These are phyloP conservation scores for Eucalyptus caleyi DNA, from an alignment of 345 rosid species.

Conservation along the genomic window DNA sequence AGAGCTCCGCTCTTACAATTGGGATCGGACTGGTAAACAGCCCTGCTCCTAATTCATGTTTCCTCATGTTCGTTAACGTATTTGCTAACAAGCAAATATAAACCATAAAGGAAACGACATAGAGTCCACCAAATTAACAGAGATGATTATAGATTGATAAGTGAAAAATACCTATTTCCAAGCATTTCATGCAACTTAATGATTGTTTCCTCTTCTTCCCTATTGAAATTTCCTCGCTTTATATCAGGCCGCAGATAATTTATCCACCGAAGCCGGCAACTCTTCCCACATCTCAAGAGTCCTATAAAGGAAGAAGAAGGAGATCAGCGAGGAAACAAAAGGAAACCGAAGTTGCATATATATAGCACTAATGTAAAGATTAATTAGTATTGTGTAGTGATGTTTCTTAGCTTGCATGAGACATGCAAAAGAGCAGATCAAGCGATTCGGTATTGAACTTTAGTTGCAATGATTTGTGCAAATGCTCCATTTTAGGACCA, in stretches of 20 bases:
- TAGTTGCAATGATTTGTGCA: not conserved
- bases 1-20: not conserved
- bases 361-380: not conserved
- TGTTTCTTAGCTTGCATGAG: not conserved
- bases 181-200: slow-evolving; percentile 52
- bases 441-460: not conserved
- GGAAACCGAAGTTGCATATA: not conserved
- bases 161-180: slow-evolving; percentile 49
- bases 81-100: not conserved
- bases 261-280: slow-evolving; percentile 14
- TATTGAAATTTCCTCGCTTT: slow-evolving; percentile 71
- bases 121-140: not conserved
- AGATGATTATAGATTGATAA: not conserved
- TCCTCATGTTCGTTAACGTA: not conserved
- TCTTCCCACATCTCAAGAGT: slow-evolving; percentile 32
- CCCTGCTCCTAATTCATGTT: not conserved
- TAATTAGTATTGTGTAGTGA: not conserved
- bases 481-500: not conserved
- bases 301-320: slow-evolving; percentile 14
- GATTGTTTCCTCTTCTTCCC: slow-evolving; percentile 70
- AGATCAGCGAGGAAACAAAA: not conserved
- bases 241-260: slow-evolving; percentile 66
- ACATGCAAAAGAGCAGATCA: not conserved
- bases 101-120: not conserved
- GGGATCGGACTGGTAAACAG: not conserved